A percentile compares a stretch with the other conserved stretches of the same genome.
These are phyloP conservation scores for Forsythia viridissima DNA, from an alignment of 257 asterid species.

Conservation along the genomic window DNA sequence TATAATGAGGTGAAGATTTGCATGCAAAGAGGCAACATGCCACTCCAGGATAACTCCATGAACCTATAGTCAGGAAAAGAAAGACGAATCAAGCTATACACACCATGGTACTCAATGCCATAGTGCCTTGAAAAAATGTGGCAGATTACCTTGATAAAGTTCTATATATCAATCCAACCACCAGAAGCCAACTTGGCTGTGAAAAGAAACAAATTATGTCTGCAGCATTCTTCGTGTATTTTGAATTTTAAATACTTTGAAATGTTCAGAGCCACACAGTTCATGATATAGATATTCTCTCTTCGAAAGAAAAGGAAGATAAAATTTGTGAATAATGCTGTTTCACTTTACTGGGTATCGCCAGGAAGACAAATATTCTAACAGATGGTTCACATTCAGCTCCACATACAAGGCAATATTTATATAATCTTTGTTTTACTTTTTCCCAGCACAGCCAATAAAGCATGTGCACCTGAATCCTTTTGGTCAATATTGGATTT, in stretches of 20 bases:
- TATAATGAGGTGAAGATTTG: neutral
- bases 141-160: neutral
- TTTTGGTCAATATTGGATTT: neutral
- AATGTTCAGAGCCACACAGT: neutral
- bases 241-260: neutral
- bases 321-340: neutral
- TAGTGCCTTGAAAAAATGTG: neutral
- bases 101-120: neutral
- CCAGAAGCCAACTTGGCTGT: neutral
- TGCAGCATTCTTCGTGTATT: neutral
- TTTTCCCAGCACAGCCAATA: neutral
- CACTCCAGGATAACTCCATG: slow-evolving; percentile 1
- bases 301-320: neutral
- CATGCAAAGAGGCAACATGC: neutral
- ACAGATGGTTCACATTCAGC: neutral
- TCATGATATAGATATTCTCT: neutral
- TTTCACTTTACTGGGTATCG: neutral
- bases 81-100: neutral
- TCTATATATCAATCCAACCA: neutral
- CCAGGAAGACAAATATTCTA: neutral
- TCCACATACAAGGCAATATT: neutral
- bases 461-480: neutral
- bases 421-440: slow-evolving; percentile 8
- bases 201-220: neutral
- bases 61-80: slow-evolving; percentile 5